Percentiles rank a stretch among this genome's conserved stretches.
Evolutionary conservation across 2,329 filamentous ascomycete species (phyloP).

Genomic region (Ophiostoma tasmaniense): DNA sequence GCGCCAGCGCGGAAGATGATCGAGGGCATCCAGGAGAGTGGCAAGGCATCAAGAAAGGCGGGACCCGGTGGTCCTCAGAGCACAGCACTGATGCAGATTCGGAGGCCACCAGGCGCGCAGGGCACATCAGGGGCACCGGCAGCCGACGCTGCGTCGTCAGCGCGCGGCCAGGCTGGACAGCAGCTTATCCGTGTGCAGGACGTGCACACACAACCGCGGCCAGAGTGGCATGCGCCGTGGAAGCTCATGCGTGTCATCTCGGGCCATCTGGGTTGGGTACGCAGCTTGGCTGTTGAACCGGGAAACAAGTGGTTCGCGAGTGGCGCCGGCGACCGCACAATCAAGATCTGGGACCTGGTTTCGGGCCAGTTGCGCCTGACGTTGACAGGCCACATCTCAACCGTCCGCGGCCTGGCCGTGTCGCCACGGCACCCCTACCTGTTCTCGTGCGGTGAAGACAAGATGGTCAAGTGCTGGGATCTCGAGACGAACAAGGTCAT

Average conservation of each 20-base stretch:
- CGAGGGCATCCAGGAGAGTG: slow-evolving; percentile 48
- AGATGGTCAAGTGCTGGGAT: slow-evolving; percentile 99
- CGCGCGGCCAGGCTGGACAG: slow-evolving; percentile 30
- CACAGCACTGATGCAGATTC: slow-evolving; percentile 31
- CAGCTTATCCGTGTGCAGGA: slow-evolving; percentile 29
- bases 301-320: slow-evolving; percentile 97
- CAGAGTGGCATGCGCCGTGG: slow-evolving; percentile 97
- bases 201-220: slow-evolving; percentile 47
- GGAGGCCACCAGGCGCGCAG: slow-evolving; percentile 22
- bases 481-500: slow-evolving; percentile 99
- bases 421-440: slow-evolving; percentile 91
- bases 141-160: slow-evolving; percentile 24
- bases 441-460: slow-evolving; percentile 96
- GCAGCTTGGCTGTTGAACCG: slow-evolving; percentile 81
- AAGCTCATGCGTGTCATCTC: slow-evolving; percentile 97
- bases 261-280: slow-evolving; percentile 92
- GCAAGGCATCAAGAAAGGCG: slow-evolving; percentile 20
- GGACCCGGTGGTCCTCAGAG: slow-evolving; percentile 23
- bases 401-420: slow-evolving; percentile 83
- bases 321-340: slow-evolving; percentile 88
- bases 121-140: slow-evolving; percentile 21
- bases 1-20: slow-evolving; percentile 57
- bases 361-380: slow-evolving; percentile 78
- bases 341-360: slow-evolving; percentile 97
- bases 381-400: slow-evolving; percentile 88